Base-by-base conservation (phyloP, 768 basidiomycete genomes). In the Lentinula guzmanii region DNA sequence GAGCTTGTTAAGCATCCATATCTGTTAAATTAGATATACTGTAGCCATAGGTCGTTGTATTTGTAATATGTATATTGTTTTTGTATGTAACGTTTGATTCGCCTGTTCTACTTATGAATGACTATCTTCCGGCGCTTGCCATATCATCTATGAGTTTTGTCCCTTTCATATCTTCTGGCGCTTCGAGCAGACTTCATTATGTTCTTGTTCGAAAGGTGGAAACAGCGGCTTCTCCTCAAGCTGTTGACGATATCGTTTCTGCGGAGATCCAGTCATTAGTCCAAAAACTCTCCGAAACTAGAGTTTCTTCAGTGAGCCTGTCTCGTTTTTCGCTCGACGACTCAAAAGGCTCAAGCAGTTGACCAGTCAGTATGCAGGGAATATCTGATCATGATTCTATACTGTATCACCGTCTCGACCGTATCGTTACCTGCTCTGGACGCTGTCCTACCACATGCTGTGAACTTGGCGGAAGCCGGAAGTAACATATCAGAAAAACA, bases 1-100 rank as follows among this genome's bases (percentile, higher is more conserved):
- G 91, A 93, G 71, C 84, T 96, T 28, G 92, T 93, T 60, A 84
- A 85, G 64, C 94, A 97, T 74, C 93, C 94, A 6, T 95, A 86
- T 66, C 87, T 90, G 69, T 71, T 80, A 24, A 28, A 9, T 28
- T 53, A 13, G 33, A 50, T 43, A 37, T n/a, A n/a, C 1, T 56
- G 55, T 56, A 56, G 41, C 55, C 24, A 24, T 56, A 54, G 6
- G 21, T 48, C 8, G 11, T 5, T 42, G 51, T 52, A 35, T 37
- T 16, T 31, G 46, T 60, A 34, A 16, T 9, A 34, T 37, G 33
- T 33, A 28, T 37, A 5, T 18, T 34, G 18, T 41, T 18, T 55
- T 8, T 55, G 21, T 56, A 21, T 18, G 24, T 53, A 24, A 28
- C 28, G 28, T 33, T 2, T 13, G 13, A 18, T 24, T 8, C 9